Evolutionary conservation across 2,329 filamentous ascomycete genomes (phyloP), one percentile per base, ranked within the genome.

Genomic region (Canariomyces notabilis): DNA sequence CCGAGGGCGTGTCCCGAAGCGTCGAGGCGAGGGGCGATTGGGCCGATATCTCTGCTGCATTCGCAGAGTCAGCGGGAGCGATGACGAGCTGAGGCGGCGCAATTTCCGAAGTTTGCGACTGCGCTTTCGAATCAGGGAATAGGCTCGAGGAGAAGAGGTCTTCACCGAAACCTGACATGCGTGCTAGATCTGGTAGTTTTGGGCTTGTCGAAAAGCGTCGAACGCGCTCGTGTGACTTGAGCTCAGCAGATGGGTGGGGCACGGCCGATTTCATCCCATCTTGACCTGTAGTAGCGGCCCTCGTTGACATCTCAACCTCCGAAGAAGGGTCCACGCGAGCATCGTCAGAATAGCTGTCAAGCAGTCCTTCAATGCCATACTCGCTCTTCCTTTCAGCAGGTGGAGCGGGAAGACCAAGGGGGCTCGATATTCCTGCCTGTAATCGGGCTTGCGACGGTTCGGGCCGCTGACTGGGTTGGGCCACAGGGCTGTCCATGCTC

Each of bases 351-450:
- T 57, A 56, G 21, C 49, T 57, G 29, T 52, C 58, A 21, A 62
- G 53, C 29, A 69, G 38, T 16, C 72, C 69, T 8, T 78, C 75
- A 48, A 79, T 65, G 9, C 71, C 74, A 58, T 82, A 76, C 58
- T 81, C 79, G 63, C 74, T 79, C 63, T 74, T 80, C 46, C 75
- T 69, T 61, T 82, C 79, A 2, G 70, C 69, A 2, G 82, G 76
- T 2, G 78, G 67, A 41, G 79, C 70, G 36, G 81, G 60, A 18
- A 63, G 66, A 4, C 12, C 12, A 22, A 20, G 9, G 26, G 70
- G 62, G 48, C 67, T 69, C 26, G 67, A 3, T 8, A 9, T 29
- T 29, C 26, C 26, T 29, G 4, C 26, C 9, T 29, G 7, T n/a
- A n/a, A n/a, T n/a, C n/a, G n/a, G n/a, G n/a, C n/a, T n/a, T n/a